Conservation (phyloP, 768 basidiomycete genomes). For the Suillus occidentalis region DNA sequence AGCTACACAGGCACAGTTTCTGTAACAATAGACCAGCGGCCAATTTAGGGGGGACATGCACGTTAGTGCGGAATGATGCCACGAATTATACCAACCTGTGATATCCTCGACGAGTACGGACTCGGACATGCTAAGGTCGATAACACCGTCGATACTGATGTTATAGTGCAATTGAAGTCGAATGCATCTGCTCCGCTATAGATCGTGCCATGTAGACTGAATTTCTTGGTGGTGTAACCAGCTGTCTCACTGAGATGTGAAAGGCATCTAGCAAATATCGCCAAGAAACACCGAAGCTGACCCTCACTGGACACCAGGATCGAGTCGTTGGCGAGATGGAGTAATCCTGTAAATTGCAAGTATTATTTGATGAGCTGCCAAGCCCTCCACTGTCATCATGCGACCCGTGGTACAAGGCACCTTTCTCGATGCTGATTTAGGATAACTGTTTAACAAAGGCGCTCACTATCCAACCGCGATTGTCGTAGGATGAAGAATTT, state of each 20-base stretch:
- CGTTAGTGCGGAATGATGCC: not conserved
- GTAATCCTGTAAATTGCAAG: not conserved
- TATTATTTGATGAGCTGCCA: not conserved
- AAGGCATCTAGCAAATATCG: no score
- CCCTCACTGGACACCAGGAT: not conserved
- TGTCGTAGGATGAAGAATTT: not conserved
- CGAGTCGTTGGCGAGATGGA: not conserved
- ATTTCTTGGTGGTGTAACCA: not conserved
- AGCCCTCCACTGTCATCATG: not conserved
- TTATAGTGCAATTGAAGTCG: no score
- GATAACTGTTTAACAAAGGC: not conserved
- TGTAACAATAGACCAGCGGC: not conserved
- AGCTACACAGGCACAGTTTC: not conserved
- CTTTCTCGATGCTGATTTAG: not conserved
- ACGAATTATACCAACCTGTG: not conserved
- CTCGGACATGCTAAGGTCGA: conserved; percentile 2
- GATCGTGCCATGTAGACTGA: not conserved
- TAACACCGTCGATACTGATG: conserved; percentile 4
- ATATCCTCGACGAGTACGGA: conserved; percentile 1
- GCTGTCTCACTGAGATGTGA: no score
- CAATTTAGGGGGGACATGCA: not conserved
- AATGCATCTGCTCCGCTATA: not conserved
- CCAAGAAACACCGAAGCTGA: not conserved
- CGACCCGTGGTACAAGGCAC: not conserved
- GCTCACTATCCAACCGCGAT: not conserved